Base-by-base conservation (phyloP, 768 basidiomycete genomes). In the Leucocoprinus leucothites region DNA sequence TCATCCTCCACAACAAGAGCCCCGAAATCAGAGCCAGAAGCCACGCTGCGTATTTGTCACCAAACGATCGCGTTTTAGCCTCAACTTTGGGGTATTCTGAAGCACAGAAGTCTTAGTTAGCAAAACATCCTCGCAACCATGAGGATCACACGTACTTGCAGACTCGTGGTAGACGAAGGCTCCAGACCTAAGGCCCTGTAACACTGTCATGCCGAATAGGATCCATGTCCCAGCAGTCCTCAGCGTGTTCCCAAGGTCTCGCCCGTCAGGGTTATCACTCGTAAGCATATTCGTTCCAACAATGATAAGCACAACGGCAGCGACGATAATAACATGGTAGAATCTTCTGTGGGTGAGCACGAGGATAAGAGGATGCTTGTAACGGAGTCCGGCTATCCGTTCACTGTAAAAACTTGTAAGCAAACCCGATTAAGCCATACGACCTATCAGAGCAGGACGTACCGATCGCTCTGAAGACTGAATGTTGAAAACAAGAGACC, bases 401-500 rank as follows among this genome's bases (percentile, higher is more conserved):
- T 28, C 19, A 3, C 49, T 41, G 14, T 41, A 19, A 41, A 3
- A 41, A 8, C 5, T 19, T 5, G 11, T 31, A 11, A 31, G 31
- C 31, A 5, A 31, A 11, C 31, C 31, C 6, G 11, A 31, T 11
- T 5, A 31, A 31, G 6, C 6, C 6, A 11, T 31, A 5, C 31
- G 11, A 31, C 11, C 6, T 31, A 31, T 5, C 5, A 11, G 40
- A 16, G 3, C 14, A 28, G 43, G 7, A 53, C 65, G 35, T 53
- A 78, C 78, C 74, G 64, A 52, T 78, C 75, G 14, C 75, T 57
- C 6, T 76, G 72, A 2, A 78, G 67, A 0, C 67, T 73, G 49
- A 75, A 78, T 0, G 73, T 67, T 1, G 74, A 71, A 47, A 71
- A 74, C 13, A 79, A 58, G 6, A 80, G 60, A n/a, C 71, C 73